Evolutionary conservation across 2,329 filamentous ascomycete genomes (phyloP), one percentile per base, ranked within the genome.

Genomic region (Fusarium anthophilum): DNA sequence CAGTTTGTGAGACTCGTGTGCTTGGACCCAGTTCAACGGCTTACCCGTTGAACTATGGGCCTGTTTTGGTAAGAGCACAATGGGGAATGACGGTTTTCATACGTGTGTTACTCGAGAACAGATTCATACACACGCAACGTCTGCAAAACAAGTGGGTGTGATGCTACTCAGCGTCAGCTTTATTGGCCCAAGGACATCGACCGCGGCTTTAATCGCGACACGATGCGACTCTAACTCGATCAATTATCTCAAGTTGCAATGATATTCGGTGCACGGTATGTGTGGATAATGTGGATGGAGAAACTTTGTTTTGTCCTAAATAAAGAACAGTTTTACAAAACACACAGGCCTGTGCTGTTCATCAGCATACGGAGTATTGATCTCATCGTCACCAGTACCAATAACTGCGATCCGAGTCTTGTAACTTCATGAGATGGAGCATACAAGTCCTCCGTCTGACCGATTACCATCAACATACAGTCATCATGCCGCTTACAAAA

Each of bases 51-150:
- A 47, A 55, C 53, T 48, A 47, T 50, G 57, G 53, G 45, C 41
- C 64, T 61, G 14, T 47, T 26, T 38, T 69, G 47, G 53, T 44
- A 58, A 59, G 63, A 72, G 43, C 45, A 61, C 50, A 63, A 60
- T 51, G 22, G 44, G 50, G 50, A 75, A 75, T 75, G 69, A 75
- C 69, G 69, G 70, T 30, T 58, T 61, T 66, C 58, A 63, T 75
- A 75, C 72, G 72, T 75, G 61, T 70, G 55, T 53, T 69, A 41
- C 55, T 59, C 47, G 62, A 60, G 30, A 45, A 70, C 44, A 60
- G 48, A 56, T 51, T 51, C 51, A 48, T 48, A 37, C 17, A 43
- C 53, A 66, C 62, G 59, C 65, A 75, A 68, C 56, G 30, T 70
- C 72, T 47, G 51, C 50, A 51, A 75, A 57, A 67, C 38, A 63